Evolutionary conservation across 192 early-diverging fungal genomes (phyloP).

Genomic region (Gonapodya sp.): DNA sequence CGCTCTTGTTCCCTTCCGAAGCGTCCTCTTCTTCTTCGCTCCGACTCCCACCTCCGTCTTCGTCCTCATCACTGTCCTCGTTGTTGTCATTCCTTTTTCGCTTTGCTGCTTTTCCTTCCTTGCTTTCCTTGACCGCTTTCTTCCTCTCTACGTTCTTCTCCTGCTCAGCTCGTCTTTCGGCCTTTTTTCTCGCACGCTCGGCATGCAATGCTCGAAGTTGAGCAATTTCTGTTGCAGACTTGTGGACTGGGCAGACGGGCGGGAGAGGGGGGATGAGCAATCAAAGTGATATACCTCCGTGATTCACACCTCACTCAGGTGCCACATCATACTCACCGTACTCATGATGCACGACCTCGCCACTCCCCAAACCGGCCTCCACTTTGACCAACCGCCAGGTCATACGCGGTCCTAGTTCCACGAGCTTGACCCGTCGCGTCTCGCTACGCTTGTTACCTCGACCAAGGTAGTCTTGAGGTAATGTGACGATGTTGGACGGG

Average conservation of each 20-base stretch:
- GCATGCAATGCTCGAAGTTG: slow-evolving; percentile 47
- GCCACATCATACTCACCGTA: slow-evolving; percentile 41
- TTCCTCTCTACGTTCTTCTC: slow-evolving; percentile 76
- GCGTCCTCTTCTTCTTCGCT: neutral
- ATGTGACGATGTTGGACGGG: slow-evolving; percentile 71
- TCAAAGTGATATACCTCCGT: slow-evolving; percentile 9
- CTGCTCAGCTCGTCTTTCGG: slow-evolving; percentile 64
- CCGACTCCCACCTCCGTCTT: neutral
- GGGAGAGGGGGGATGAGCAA: neutral
- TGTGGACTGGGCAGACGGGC: slow-evolving; percentile 38
- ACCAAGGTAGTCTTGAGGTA: slow-evolving; percentile 76
- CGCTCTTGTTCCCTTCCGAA: neutral
- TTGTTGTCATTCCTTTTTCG: neutral
- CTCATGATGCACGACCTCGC: slow-evolving; percentile 87
- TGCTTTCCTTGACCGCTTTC: slow-evolving; percentile 48
- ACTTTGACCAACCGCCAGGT: slow-evolving; percentile 79
- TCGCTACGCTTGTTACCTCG: slow-evolving; percentile 40
- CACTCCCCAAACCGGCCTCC: slow-evolving; percentile 76
- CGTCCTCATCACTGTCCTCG: slow-evolving; percentile 8
- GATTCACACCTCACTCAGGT: neutral
- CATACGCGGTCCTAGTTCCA: slow-evolving; percentile 88
- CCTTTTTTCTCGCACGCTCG: slow-evolving; percentile 52
- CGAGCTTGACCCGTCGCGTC: slow-evolving; percentile 73
- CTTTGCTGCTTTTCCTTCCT: slow-evolving; percentile 12
- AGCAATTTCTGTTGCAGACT: slow-evolving; percentile 63